phyloP scores from a whole-genome alignment of 2,329 filamentous ascomycete genomes.

The Fusarium anguioides region DNA sequence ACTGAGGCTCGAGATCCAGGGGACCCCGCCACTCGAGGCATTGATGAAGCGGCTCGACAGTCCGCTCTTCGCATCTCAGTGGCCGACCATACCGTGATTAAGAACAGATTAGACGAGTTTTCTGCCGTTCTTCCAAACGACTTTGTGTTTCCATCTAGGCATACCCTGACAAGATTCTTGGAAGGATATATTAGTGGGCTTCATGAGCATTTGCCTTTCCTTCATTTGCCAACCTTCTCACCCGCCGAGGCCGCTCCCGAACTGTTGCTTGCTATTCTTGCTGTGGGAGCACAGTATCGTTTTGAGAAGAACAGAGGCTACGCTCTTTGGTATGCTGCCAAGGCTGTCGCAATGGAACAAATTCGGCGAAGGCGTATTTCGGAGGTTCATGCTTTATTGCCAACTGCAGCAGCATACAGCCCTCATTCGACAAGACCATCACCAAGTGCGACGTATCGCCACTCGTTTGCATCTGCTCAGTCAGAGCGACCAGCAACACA shows the following conservation, averaged over 20 bases:
- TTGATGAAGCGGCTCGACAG: conserved; percentile 49
- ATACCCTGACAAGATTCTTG: conserved; percentile 75
- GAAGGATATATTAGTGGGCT: conserved; percentile 78
- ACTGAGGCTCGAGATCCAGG: conserved; percentile 61
- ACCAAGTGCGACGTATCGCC: conserved; percentile 66
- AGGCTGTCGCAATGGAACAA: conserved; percentile 68
- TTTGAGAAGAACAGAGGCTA: conserved; percentile 70
- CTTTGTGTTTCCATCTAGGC: conserved; percentile 75
- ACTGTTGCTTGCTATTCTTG: conserved; percentile 73
- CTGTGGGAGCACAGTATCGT: conserved; percentile 74
- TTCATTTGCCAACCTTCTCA: conserved; percentile 75
- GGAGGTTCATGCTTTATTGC: conserved; percentile 66
- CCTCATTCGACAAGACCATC: conserved; percentile 70
- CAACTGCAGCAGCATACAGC: conserved; percentile 68
- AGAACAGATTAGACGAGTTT: conserved; percentile 70
- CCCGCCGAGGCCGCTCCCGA: conserved; percentile 75
- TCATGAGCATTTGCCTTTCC: conserved; percentile 66
- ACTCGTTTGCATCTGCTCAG: conserved; percentile 69
- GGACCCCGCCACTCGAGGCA: conserved; percentile 41
- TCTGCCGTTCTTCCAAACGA: conserved; percentile 68
- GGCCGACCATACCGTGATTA: conserved; percentile 66
- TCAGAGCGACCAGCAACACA: conserved; percentile 67
- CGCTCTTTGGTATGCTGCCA: conserved; percentile 70
- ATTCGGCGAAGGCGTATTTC: conserved; percentile 67
- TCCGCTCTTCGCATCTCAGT: conserved; percentile 62